Percentiles rank a stretch among this genome's conserved stretches.
phyloP scores from a whole-genome alignment of 805 yeast genomes.

The Metschnikowia cerradonensis region DNA sequence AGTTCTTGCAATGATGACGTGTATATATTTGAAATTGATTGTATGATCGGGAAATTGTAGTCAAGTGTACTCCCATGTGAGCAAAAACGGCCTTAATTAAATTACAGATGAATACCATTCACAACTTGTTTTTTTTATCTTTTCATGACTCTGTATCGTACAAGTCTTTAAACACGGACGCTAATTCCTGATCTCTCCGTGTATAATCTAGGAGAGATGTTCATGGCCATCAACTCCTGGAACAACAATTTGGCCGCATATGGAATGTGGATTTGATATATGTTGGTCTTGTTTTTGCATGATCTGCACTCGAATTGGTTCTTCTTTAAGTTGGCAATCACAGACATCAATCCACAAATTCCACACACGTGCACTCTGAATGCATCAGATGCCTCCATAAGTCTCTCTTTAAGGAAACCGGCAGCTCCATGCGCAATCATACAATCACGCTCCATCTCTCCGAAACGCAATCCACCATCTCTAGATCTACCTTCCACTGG shows the following conservation, averaged over 20 bases:
- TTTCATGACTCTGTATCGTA: constrained; percentile 2
- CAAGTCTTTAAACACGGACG: constrained; percentile 26
- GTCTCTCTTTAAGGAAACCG: constrained; percentile 92
- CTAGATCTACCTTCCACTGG: constrained; percentile 99
- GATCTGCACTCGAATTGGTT: constrained; percentile 98
- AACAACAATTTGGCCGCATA: constrained; percentile 96
- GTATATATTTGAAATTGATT: constrained; percentile 3
- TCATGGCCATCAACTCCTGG: constrained; percentile 99
- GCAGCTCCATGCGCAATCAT: constrained; percentile 99
- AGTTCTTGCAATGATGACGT: constrained; percentile 18
- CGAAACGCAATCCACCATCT: constrained; percentile 98
- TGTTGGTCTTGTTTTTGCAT: constrained; percentile 97
- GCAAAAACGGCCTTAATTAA: background rate
- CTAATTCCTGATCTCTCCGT: constrained; percentile 78
- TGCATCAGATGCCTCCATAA: constrained; percentile 99
- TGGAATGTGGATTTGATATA: constrained; percentile 95
- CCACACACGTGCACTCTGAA: constrained; percentile 98
- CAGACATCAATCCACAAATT: constrained; percentile 96
- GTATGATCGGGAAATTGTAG: background rate
- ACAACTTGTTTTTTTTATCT: background rate
- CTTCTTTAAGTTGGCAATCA: constrained; percentile 94
- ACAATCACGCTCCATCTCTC: constrained; percentile 99
- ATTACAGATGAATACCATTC: background rate
- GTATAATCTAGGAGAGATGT: constrained; percentile 93
- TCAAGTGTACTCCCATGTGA: background rate